Base-by-base conservation (phyloP, 2,329 filamentous ascomycete genomes). In the Penicillium sp. region DNA sequence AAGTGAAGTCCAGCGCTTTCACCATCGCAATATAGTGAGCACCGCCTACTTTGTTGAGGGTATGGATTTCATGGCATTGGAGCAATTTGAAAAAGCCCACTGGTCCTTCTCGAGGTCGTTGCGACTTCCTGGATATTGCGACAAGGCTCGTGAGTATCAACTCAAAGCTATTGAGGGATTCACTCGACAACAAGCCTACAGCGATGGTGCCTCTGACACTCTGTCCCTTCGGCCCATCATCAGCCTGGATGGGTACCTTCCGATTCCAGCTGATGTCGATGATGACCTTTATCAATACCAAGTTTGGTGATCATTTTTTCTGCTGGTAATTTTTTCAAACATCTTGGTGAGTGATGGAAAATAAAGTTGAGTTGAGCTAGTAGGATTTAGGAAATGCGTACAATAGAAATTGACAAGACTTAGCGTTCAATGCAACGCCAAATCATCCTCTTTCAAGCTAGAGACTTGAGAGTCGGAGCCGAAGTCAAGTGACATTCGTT, bases 11-110 rank as follows among this genome's bases (percentile, higher is more conserved):
- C 49, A 28, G 28, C 34, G 14, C 17, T 22, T 28, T 25, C 17
- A 20, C 57, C 34, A 47, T 41, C 22, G 20, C 12, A 47, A 67
- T 8, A 42, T 65, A 11, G 14, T 43, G 20, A 63, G 55, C 12
- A 66, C 69, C 49, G 60, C 67, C 6, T 39, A 62, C n/a, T 70
- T 64, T 34, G 55, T 70, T 5, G 60, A 55, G 37, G 67, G 63
- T 10, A 59, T 60, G 47, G 63, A 65, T 38, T 57, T 67, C 10
- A 58, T 68, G 50, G 55, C 59, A 31, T 28, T 57, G 20, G 54
- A 55, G 17, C 17, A 60, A 4, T 65, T 63, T 53, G 38, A 58
- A 3, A 58, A 60, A 12, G 68, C 68, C 22, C 68, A 66, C 28
- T 57, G 52, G 53, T 58, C 59, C 1, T 58, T 68, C 43, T 57